Evolutionary conservation across 306 rosid genomes (phyloP).

Genomic region (Malus sylvestris): DNA sequence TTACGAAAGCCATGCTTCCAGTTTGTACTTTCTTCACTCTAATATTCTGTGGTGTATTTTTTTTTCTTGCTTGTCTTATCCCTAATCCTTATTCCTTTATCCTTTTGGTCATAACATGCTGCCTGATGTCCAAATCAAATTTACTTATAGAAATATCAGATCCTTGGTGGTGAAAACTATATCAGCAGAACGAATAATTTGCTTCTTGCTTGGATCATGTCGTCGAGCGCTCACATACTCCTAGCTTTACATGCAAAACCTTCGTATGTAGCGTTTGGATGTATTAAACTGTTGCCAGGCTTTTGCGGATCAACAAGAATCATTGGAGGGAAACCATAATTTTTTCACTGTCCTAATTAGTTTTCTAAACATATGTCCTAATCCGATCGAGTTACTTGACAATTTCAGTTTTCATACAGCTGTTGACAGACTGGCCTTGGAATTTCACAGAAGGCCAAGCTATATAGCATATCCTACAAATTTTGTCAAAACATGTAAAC

Average conservation of each 20-base stretch:
- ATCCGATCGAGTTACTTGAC: neutral
- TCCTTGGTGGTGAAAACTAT: neutral
- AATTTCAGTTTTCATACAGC: neutral
- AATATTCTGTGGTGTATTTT: neutral
- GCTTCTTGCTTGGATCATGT: neutral
- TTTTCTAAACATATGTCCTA: neutral
- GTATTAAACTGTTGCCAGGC: neutral
- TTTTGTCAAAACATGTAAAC: neutral
- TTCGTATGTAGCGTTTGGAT: neutral
- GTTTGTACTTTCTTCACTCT: neutral
- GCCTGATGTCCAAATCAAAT: neutral
- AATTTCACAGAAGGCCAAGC: neutral
- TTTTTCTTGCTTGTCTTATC: neutral
- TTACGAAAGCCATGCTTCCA: neutral
- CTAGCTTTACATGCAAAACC: neutral
- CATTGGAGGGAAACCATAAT: neutral
- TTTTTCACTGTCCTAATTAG: neutral
- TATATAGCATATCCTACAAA: neutral
- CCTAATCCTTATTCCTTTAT: neutral
- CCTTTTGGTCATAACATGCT: neutral
- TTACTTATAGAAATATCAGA: neutral
- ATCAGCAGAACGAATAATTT: neutral
- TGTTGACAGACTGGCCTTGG: neutral
- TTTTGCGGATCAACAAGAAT: neutral
- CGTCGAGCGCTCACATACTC: neutral